Conservation (phyloP, 352 stramenopile species). For the Phytophthora foliorum region DNA sequence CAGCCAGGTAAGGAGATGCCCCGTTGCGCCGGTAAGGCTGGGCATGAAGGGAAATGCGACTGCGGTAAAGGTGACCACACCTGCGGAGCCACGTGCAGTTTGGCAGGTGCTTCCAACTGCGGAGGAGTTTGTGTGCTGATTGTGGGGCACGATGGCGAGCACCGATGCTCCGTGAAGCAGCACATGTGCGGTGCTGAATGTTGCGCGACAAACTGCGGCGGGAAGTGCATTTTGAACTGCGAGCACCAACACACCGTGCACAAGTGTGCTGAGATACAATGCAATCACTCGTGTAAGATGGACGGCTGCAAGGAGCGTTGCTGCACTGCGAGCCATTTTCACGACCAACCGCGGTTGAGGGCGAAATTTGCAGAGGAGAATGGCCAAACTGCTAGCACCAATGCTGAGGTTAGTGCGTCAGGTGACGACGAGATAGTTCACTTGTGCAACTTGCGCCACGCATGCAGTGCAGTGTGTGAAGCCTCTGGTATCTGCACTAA, state of each 20-base stretch:
- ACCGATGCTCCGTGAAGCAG: slow-evolving; percentile 47
- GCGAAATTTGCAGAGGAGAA: slow-evolving; percentile 41
- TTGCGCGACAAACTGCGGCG: slow-evolving; percentile 40
- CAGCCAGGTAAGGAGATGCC: slow-evolving; percentile 31
- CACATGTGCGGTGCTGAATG: slow-evolving; percentile 46
- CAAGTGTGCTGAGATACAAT: slow-evolving; percentile 46
- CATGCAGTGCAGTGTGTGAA: slow-evolving; percentile 39
- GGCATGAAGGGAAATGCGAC: slow-evolving; percentile 52
- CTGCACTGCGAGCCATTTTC: slow-evolving; percentile 51
- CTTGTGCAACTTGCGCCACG: slow-evolving; percentile 43
- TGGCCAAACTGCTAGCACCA: neutral
- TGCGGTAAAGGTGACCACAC: slow-evolving; percentile 52
- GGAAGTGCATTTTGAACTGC: slow-evolving; percentile 41
- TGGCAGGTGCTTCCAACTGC: slow-evolving; percentile 46
- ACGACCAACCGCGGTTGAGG: slow-evolving; percentile 29
- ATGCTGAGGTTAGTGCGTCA: neutral
- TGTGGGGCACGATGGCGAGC: slow-evolving; percentile 36
- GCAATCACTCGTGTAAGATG: slow-evolving; percentile 46
- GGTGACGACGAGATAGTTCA: slow-evolving; percentile 19
- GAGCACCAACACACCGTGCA: slow-evolving; percentile 45
- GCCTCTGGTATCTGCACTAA: slow-evolving; percentile 48
- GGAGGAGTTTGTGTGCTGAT: slow-evolving; percentile 35
- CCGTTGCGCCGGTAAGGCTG: slow-evolving; percentile 37
- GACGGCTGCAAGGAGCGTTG: slow-evolving; percentile 42
- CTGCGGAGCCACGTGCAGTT: slow-evolving; percentile 36